Evolutionary conservation across 2,329 filamentous ascomycete species (phyloP).

Genomic region (Diplocarpon rosae): DNA sequence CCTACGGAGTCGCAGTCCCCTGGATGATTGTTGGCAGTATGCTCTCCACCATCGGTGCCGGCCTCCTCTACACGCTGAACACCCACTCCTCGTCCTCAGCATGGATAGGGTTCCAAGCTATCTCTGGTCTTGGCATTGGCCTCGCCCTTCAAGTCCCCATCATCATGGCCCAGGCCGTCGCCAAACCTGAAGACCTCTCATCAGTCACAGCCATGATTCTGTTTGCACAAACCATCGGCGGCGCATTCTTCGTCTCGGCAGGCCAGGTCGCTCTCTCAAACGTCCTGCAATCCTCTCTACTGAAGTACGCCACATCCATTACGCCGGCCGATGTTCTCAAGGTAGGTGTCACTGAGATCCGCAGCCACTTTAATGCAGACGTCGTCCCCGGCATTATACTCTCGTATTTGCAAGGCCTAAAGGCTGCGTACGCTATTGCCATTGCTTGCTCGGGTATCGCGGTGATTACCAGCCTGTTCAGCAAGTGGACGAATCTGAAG

Average conservation of each 20-base stretch:
- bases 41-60: slow-evolving; percentile 33
- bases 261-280: slow-evolving; percentile 38
- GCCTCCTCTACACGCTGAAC: slow-evolving; percentile 43
- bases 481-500: slow-evolving; percentile 29
- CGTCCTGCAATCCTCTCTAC: slow-evolving; percentile 30
- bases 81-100: slow-evolving; percentile 34
- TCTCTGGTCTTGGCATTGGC: slow-evolving; percentile 45
- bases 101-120: slow-evolving; percentile 49
- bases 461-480: slow-evolving; percentile 27
- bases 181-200: slow-evolving; percentile 33
- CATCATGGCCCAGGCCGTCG: slow-evolving; percentile 29
- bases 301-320: slow-evolving; percentile 29
- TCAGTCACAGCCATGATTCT: slow-evolving; percentile 36
- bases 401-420: slow-evolving; percentile 53
- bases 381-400: slow-evolving; percentile 41
- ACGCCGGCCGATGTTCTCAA: slow-evolving; percentile 30
- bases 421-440: slow-evolving; percentile 49
- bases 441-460: slow-evolving; percentile 37
- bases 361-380: slow-evolving; percentile 36
- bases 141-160: slow-evolving; percentile 38
- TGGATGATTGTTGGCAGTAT: slow-evolving; percentile 26
- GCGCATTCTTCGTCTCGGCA: slow-evolving; percentile 38
- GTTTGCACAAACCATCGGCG: slow-evolving; percentile 39
- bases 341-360: slow-evolving; percentile 45
- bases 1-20: slow-evolving; percentile 29